phyloP scores from a whole-genome alignment of 768 basidiomycete genomes.

The Calocera viscosa region DNA sequence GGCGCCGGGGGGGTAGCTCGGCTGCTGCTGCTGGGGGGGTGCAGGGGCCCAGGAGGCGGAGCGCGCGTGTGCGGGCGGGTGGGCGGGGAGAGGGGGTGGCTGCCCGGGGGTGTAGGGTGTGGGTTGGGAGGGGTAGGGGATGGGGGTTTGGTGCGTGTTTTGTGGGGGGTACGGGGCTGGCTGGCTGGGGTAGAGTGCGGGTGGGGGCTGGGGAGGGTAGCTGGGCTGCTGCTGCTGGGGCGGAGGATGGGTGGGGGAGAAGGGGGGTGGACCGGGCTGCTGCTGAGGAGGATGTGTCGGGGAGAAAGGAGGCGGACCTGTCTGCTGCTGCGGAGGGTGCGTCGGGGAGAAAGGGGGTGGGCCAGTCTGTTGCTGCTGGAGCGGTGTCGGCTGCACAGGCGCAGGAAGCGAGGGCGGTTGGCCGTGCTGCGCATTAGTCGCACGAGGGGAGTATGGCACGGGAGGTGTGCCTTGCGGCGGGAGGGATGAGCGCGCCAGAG shows the following conservation, averaged over 20 bases:
- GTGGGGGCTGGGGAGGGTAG: slow-evolving; percentile 21
- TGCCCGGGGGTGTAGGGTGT: neutral
- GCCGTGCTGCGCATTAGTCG: neutral
- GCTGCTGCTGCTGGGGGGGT: slow-evolving; percentile 12
- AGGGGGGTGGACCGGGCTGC: neutral
- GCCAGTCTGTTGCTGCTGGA: too few species aligned
- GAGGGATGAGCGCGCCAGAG: neutral
- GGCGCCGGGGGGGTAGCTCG: slow-evolving; percentile 12
- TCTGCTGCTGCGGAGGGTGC: neutral
- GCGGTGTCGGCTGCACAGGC: neutral
- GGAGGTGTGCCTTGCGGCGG: neutral
- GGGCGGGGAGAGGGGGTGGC: slow-evolving; percentile 13
- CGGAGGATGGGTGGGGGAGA: slow-evolving; percentile 10
- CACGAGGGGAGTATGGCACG: neutral
- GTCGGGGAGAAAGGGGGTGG: neutral
- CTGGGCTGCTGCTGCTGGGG: slow-evolving; percentile 26
- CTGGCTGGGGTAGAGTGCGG: slow-evolving; percentile 17
- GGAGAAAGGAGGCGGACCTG: neutral
- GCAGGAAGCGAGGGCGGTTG: neutral
- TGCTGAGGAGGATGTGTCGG: neutral
- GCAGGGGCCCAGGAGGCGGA: slow-evolving; percentile 14
- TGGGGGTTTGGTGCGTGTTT: slow-evolving; percentile 10
- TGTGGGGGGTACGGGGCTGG: slow-evolving; percentile 13
- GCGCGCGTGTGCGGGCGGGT: neutral
- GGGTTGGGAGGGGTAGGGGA: slow-evolving; percentile 23